A percentile compares a stretch with the other conserved stretches of the same genome.
phyloP scores from a whole-genome alignment of 2,329 filamentous ascomycete species.

The Ambrosiella beaveri region DNA sequence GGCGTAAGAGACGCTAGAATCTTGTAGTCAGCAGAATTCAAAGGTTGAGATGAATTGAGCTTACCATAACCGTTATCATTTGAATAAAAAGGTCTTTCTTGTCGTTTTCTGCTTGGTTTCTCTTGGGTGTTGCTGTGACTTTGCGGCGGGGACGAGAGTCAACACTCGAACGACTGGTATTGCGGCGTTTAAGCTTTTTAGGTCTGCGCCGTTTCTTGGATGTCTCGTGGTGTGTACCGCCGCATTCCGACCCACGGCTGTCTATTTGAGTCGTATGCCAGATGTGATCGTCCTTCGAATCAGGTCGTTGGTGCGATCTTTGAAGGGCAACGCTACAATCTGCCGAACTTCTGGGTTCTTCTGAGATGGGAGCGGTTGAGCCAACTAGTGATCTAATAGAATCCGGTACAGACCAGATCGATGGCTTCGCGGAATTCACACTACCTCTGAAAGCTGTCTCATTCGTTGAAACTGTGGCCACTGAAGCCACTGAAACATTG shows the following conservation, averaged over 20 bases:
- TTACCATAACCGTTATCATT: constrained; percentile 5
- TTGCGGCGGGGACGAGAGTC: not conserved
- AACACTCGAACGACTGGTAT: not conserved
- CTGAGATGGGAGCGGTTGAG: constrained; percentile 10
- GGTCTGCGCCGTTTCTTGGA: not conserved
- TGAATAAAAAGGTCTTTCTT: not conserved
- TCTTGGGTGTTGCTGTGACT: not conserved
- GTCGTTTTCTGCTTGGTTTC: not conserved
- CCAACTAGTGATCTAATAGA: constrained; percentile 7
- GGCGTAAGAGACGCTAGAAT: constrained; percentile 10
- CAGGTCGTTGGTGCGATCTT: too few species aligned
- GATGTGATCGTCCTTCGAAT: not conserved
- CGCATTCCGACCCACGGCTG: not conserved
- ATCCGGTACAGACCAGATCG: constrained; percentile 9
- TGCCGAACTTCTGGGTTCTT: not conserved
- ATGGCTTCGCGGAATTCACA: constrained; percentile 11
- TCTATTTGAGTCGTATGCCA: not conserved
- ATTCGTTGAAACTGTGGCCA: not conserved
- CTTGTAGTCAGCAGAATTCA: not conserved
- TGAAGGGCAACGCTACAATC: not conserved
- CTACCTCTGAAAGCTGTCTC: constrained; percentile 8
- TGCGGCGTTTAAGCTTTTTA: constrained; percentile 1
- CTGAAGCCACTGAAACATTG: not conserved
- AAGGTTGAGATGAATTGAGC: not conserved
- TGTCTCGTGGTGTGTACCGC: not conserved